Conservation (phyloP, 768 basidiomycete species). For the Mycena sanguinolenta region DNA sequence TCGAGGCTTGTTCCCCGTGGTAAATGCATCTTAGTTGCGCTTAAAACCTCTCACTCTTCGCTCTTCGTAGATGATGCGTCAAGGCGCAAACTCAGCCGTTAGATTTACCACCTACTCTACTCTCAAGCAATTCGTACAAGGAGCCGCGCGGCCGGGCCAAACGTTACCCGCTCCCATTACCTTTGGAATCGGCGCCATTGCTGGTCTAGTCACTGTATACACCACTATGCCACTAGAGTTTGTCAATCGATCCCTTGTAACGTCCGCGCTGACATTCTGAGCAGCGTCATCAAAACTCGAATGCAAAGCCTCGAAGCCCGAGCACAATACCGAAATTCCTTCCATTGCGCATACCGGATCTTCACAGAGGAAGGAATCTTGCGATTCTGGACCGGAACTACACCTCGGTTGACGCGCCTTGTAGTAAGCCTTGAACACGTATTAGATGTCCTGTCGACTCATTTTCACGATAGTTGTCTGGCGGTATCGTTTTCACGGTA, state of each 20-base stretch:
- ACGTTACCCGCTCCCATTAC: conserved; percentile 89
- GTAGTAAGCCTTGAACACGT: conserved; percentile 67
- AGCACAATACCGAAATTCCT: conserved; percentile 89
- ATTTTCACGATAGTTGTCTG: conserved; percentile 73
- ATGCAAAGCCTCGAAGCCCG: conserved; percentile 95
- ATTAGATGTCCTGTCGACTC: neutral
- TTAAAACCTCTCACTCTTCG: too few species aligned
- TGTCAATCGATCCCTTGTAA: conserved; percentile 40
- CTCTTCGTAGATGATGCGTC: conserved; percentile 86
- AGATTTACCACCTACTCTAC: conserved; percentile 96
- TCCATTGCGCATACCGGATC: conserved; percentile 96
- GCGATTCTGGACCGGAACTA: conserved; percentile 98
- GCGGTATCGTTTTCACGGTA: conserved; percentile 93
- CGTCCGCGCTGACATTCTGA: neutral
- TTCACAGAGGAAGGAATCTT: conserved; percentile 92
- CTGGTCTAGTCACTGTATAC: conserved; percentile 96
- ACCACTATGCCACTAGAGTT: conserved; percentile 89
- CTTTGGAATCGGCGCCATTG: conserved; percentile 93
- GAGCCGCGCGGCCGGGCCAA: conserved; percentile 85
- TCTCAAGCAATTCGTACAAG: conserved; percentile 93
- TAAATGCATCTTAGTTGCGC: conserved; percentile 53
- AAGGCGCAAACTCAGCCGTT: conserved; percentile 97
- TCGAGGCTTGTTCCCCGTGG: conserved; percentile 93
- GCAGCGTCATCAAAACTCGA: conserved; percentile 94
- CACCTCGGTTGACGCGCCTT: conserved; percentile 87